Evolutionary conservation across 495 filamentous ascomycete species (phyloP).

Genomic region (Talaromyces proteolyticus): DNA sequence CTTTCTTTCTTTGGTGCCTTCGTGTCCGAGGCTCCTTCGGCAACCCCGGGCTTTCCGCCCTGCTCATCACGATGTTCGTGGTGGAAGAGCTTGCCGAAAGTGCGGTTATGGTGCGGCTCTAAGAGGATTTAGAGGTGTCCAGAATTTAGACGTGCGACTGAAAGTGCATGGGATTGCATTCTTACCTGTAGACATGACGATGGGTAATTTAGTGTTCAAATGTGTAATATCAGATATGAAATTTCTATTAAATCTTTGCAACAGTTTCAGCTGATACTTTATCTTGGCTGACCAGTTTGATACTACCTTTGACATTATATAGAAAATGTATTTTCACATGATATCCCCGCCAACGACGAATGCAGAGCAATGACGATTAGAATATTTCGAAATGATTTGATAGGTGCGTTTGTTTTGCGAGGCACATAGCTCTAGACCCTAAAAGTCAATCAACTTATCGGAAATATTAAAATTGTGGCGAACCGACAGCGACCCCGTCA

Average conservation of each 20-base stretch:
- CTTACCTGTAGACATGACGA: not conserved
- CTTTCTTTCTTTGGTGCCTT: slow-evolving; percentile 1
- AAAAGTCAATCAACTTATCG: too few relatives aligned
- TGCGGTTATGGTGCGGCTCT: not conserved
- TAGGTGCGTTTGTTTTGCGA: too few relatives aligned
- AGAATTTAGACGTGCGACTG: not conserved
- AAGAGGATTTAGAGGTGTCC: not conserved
- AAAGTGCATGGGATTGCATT: not conserved
- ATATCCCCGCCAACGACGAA: too few relatives aligned
- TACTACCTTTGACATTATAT: too few relatives aligned
- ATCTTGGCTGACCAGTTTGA: not conserved
- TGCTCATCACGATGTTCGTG: slow-evolving; percentile 1
- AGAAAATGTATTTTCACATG: too few relatives aligned
- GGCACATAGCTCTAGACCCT: too few relatives aligned
- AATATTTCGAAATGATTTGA: too few relatives aligned
- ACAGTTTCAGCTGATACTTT: too few relatives aligned
- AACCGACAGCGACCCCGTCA: not conserved
- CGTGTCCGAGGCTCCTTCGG: too few relatives aligned
- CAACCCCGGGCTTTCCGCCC: not conserved
- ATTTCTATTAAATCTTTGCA: not conserved
- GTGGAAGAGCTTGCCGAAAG: not conserved
- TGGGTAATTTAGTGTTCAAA: not conserved
- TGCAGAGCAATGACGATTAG: too few relatives aligned
- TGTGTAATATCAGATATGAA: not conserved
- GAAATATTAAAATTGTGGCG: too few relatives aligned